Evolutionary conservation across 352 stramenopile genomes (phyloP), one percentile per base, ranked within the genome.

Genomic region (Elongisporangium senticosum): DNA sequence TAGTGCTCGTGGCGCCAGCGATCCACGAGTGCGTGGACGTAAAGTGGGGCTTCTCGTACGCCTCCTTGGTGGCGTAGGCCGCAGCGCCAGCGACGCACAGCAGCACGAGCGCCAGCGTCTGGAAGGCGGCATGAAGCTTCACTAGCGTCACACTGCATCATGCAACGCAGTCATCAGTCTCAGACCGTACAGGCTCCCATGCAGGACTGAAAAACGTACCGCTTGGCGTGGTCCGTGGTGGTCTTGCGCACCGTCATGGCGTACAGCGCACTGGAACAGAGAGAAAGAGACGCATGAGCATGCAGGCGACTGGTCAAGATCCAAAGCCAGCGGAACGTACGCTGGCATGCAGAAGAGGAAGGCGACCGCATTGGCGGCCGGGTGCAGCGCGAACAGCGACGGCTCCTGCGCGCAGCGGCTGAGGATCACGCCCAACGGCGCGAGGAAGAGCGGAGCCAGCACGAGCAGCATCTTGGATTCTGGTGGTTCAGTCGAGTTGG

Each of bases 11-110:
- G 15, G 23, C 65, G 4, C 59, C 74, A 0, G 77, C 77, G n/a
- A 86, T 53, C 80, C 80, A 90, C 61, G 80, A 90, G 69, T 90
- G 80, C n/a, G 70, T 79, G 17, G 75, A 84, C 50, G 75, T 83
- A 52, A 90, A 86, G 55, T 90, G 80, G 11, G 78, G 64, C 58
- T 88, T 90, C 39, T 65, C 69, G 47, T 65, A 69, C 24, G 73
- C 64, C 20, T 87, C 76, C 63, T 90, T 90, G 61, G 71, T 83
- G 62, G 83, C 57, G 61, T 73, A 90, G 3, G 71, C 75, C 3
- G 67, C 69, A 10, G 63, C 61, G 22, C 80, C 80, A 8, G 69
- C 80, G 1, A 26, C 56, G 26, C 52, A 67, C 53, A 90, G 76
- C 21, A 72, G 53, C 20, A 79, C 22, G 56, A 90, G 74, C 23